phyloP scores from a whole-genome alignment of 345 rosid genomes.

The Pistacia vera region DNA sequence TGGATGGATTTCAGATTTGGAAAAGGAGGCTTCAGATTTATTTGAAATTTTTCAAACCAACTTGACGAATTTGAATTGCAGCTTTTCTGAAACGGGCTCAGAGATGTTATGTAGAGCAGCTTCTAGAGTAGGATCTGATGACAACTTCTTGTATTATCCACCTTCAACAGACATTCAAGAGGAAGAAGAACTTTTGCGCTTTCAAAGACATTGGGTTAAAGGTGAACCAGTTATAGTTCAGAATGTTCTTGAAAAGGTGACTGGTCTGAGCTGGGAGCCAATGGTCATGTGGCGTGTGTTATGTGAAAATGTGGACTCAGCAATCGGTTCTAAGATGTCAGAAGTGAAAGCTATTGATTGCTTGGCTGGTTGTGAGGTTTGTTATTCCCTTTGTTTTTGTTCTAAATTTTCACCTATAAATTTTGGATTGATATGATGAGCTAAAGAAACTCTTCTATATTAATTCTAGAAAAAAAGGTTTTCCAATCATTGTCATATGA shows the following conservation, averaged over 20 bases:
- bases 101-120: slow-evolving; percentile 47
- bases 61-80: slow-evolving; percentile 21
- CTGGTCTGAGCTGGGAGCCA: slow-evolving; percentile 96
- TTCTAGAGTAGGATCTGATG: slow-evolving; percentile 55
- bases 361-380: slow-evolving; percentile 72
- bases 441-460: background rate
- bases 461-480: background rate
- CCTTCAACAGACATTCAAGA: slow-evolving; percentile 35
- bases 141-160: slow-evolving; percentile 69
- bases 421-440: background rate
- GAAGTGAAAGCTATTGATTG: slow-evolving; percentile 82
- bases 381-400: slow-evolving; percentile 6
- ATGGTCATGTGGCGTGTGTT: slow-evolving; percentile 96
- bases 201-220: slow-evolving; percentile 72
- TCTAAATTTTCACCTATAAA: background rate
- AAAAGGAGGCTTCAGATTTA: slow-evolving; percentile 37
- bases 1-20: slow-evolving; percentile 55
- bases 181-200: slow-evolving; percentile 45
- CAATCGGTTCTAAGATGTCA: slow-evolving; percentile 51
- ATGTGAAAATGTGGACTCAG: slow-evolving; percentile 48
- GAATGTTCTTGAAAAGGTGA: slow-evolving; percentile 50
- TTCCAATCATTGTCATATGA: background rate
- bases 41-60: slow-evolving; percentile 25
- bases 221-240: slow-evolving; percentile 84
- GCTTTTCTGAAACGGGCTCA: slow-evolving; percentile 23